Conservation (phyloP, 768 basidiomycete genomes). For the Lactarius psammicola region DNA sequence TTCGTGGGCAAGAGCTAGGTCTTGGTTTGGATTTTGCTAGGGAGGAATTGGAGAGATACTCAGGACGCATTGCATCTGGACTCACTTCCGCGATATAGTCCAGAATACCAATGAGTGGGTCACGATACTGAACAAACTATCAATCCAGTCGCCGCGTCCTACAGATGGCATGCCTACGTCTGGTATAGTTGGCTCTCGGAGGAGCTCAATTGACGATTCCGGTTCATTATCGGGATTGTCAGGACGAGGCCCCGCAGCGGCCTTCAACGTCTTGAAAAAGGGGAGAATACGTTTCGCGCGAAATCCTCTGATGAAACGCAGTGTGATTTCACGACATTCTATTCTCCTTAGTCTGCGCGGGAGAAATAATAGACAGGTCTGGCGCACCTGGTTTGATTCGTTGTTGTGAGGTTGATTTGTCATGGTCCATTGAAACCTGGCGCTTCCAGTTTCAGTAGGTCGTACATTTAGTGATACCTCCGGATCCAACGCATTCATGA, state of each 20-base stretch:
- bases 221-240: constrained; percentile 17
- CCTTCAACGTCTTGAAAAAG: constrained; percentile 14
- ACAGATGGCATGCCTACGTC: constrained; percentile 3
- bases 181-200: constrained; percentile 17
- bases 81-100: constrained; percentile 23
- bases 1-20: constrained; percentile 27
- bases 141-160: background rate
- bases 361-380: background rate
- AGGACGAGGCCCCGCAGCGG: constrained; percentile 11
- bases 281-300: constrained; percentile 23
- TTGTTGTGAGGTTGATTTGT: constrained; percentile 17
- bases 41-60: background rate
- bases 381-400: background rate
- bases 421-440: constrained; percentile 10
- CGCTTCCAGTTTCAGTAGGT: background rate
- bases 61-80: background rate
- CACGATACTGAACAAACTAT: constrained; percentile 13
- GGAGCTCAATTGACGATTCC: constrained; percentile 15
- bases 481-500: constrained; percentile 15
- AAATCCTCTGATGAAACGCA: constrained; percentile 28
- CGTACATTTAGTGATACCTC: constrained; percentile 8
- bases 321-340: constrained; percentile 7
- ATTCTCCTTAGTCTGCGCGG: background rate
- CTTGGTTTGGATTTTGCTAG: constrained; percentile 16
- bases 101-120: constrained; percentile 22